These are phyloP conservation scores for Pythium dissimile DNA, from an alignment of 352 stramenopile genomes.

Conservation along the genomic window DNA sequence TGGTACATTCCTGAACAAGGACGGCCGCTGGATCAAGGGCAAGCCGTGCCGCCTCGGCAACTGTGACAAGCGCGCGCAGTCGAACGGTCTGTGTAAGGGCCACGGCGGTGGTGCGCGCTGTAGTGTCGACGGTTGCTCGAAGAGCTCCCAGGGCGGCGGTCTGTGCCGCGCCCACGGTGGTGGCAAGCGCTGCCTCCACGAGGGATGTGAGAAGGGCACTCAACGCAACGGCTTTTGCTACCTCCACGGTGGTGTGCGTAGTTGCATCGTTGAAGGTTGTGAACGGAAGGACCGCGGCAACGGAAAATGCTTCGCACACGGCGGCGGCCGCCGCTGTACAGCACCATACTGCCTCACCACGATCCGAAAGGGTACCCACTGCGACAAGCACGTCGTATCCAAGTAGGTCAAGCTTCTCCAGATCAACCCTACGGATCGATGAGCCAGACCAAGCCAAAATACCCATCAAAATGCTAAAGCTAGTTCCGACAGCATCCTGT, in stretches of 20 bases:
- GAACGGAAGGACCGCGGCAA: slow-evolving; percentile 84
- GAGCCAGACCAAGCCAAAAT: neutral
- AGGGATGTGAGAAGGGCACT: slow-evolving; percentile 74
- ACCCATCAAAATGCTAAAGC: slow-evolving; percentile 8
- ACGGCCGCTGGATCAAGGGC: slow-evolving; percentile 86
- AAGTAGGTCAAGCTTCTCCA: slow-evolving; percentile 5
- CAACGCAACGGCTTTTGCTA: slow-evolving; percentile 84
- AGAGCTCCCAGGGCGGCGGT: slow-evolving; percentile 70
- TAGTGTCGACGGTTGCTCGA: slow-evolving; percentile 65
- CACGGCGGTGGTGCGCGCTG: slow-evolving; percentile 80
- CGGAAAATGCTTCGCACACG: slow-evolving; percentile 79
- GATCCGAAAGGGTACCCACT: slow-evolving; percentile 61
- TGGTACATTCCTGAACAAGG: slow-evolving; percentile 86
- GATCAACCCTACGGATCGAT: neutral
- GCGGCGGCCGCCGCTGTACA: slow-evolving; percentile 69
- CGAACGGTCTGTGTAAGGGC: slow-evolving; percentile 74
- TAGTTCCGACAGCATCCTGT: slow-evolving; percentile 9
- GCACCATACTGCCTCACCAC: slow-evolving; percentile 58
- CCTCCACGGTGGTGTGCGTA: slow-evolving; percentile 68
- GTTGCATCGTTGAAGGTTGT: slow-evolving; percentile 65
- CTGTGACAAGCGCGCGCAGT: slow-evolving; percentile 79
- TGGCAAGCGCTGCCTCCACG: slow-evolving; percentile 73
- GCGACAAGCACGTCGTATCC: slow-evolving; percentile 30
- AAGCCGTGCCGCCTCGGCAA: slow-evolving; percentile 71
- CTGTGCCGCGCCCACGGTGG: slow-evolving; percentile 76